Conservation (phyloP, 2,329 filamentous ascomycete species). For the Orbilia oligospora region DNA sequence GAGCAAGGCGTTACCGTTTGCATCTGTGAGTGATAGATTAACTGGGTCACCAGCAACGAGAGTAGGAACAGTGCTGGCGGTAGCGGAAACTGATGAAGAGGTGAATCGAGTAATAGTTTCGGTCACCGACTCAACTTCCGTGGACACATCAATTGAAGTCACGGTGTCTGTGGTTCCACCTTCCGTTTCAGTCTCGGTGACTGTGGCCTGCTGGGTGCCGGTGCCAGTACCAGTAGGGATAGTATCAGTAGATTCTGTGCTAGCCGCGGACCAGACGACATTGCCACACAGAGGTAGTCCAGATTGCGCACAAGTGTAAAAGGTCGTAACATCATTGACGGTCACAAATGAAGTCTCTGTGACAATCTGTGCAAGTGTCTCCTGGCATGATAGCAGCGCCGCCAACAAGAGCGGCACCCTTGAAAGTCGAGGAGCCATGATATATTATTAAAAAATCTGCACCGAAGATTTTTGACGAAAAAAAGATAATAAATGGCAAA, state of each 20-base stretch:
- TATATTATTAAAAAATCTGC: neutral
- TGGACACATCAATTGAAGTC: constrained; percentile 9
- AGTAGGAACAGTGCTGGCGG: neutral
- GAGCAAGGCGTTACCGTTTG: constrained; percentile 19
- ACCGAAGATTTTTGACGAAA: neutral
- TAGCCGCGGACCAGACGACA: constrained; percentile 11
- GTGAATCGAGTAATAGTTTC: constrained; percentile 2
- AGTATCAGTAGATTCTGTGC: neutral
- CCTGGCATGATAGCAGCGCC: neutral
- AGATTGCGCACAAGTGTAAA: constrained; percentile 19
- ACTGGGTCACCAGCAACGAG: constrained; percentile 5
- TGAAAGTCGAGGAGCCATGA: constrained; percentile 6
- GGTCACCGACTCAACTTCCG: constrained; percentile 10
- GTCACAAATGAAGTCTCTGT: constrained; percentile 29
- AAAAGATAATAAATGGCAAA: neutral
- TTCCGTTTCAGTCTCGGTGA: constrained; percentile 22
- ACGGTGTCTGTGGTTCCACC: constrained; percentile 7
- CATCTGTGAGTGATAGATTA: constrained; percentile 14
- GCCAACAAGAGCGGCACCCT: constrained; percentile 26
- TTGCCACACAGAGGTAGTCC: constrained; percentile 14
- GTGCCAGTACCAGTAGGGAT: neutral
- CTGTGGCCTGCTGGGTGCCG: neutral
- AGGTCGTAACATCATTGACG: constrained; percentile 24
- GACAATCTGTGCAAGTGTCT: constrained; percentile 10
- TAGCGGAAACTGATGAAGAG: neutral